Percentiles rank a stretch among this genome's conserved stretches.
phyloP scores from a whole-genome alignment of 352 stramenopile genomes.

The Pythium sp. region DNA sequence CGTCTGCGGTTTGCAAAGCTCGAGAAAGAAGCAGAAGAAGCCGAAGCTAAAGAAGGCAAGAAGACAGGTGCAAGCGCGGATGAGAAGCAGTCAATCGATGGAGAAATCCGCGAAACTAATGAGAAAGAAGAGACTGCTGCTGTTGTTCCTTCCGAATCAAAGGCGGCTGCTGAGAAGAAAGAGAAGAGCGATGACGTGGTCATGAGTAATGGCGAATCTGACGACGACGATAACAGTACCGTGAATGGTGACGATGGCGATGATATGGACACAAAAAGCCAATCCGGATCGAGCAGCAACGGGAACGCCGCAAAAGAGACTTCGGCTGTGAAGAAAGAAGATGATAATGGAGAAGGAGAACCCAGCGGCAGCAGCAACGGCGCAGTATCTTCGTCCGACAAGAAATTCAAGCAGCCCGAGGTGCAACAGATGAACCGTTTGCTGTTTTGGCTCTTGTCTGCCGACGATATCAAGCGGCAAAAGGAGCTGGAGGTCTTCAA shows the following conservation, averaged over 20 bases:
- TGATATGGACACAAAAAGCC: conserved; percentile 23
- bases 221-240: conserved; percentile 43
- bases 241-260: conserved; percentile 32
- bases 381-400: conserved; percentile 12
- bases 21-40: conserved; percentile 41
- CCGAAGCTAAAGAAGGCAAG: conserved; percentile 9
- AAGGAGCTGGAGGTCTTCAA: conserved; percentile 79
- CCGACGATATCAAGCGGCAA: conserved; percentile 80
- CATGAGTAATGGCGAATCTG: conserved; percentile 52
- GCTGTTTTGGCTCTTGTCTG: conserved; percentile 82
- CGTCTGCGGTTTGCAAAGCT: conserved; percentile 70
- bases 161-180: conserved; percentile 18
- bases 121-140: conserved; percentile 2
- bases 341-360: conserved; percentile 8
- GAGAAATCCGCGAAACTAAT: not conserved
- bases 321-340: conserved; percentile 14
- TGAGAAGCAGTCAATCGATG: not conserved
- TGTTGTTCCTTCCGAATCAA: not conserved
- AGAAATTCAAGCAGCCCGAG: conserved; percentile 82
- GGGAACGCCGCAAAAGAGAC: conserved; percentile 20
- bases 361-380: not conserved
- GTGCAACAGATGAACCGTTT: conserved; percentile 89
- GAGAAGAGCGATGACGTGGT: conserved; percentile 22
- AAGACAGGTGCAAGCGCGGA: not conserved
- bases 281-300: conserved; percentile 1